phyloP scores from a whole-genome alignment of 2,329 filamentous ascomycete genomes.

The Aspergillus fumigatus region DNA sequence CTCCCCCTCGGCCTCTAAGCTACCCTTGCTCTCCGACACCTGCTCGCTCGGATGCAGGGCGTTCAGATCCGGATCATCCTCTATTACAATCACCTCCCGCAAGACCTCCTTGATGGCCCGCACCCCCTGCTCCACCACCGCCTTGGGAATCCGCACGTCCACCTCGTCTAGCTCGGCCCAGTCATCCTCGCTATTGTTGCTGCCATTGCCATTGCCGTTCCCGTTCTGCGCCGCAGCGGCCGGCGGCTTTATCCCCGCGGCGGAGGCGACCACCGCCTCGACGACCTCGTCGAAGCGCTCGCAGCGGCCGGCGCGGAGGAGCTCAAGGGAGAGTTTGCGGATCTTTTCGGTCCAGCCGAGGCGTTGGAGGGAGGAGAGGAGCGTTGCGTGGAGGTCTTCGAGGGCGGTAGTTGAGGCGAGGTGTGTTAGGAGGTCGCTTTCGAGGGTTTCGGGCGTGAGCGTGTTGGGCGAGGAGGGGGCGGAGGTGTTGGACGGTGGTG shows the following conservation, averaged over 20 bases:
- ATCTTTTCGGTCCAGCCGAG: conserved; percentile 57
- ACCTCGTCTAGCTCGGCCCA: conserved; percentile 30
- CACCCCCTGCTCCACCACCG: conserved; percentile 48
- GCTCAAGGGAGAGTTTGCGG: conserved; percentile 49
- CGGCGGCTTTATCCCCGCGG: conserved; percentile 32
- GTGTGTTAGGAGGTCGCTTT: conserved; percentile 38
- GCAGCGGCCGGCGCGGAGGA: conserved; percentile 55
- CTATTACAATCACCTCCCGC: conserved; percentile 46
- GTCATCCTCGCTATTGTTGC: conserved; percentile 26
- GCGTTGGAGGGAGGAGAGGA: conserved; percentile 53
- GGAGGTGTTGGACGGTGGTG: neutral
- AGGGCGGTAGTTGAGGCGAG: conserved; percentile 49
- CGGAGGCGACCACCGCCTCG: conserved; percentile 48
- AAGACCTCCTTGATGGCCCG: conserved; percentile 50
- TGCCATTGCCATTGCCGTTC: conserved; percentile 3
- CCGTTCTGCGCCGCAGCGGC: conserved; percentile 16
- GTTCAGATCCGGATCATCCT: conserved; percentile 29
- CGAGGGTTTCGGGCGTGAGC: conserved; percentile 38
- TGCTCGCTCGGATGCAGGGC: conserved; percentile 6
- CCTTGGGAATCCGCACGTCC: conserved; percentile 47
- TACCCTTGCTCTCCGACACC: neutral
- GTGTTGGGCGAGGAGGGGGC: conserved; percentile 19
- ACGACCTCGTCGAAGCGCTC: conserved; percentile 55
- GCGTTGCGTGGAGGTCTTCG: conserved; percentile 51
- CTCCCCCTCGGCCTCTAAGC: conserved; percentile 6